Conservation (phyloP, 495 filamentous ascomycete genomes). For the Lepidopterella palustris region DNA sequence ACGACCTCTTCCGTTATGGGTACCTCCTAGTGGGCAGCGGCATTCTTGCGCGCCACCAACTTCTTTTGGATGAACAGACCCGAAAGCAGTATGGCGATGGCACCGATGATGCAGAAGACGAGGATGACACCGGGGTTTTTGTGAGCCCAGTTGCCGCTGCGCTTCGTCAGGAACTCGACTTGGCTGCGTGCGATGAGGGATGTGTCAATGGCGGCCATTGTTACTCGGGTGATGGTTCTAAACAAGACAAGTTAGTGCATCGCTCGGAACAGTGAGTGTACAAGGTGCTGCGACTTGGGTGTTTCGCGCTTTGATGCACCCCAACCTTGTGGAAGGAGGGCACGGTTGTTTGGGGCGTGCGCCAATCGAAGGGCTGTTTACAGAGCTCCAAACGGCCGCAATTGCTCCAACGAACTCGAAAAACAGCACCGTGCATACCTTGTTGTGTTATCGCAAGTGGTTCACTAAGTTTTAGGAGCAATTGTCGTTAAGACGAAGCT, state of each 20-base stretch:
- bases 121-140: conserved; percentile 48
- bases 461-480: background rate
- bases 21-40: conserved; percentile 17
- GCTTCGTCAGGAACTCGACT: conserved; percentile 32
- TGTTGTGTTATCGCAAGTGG: conserved; percentile 8
- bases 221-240: conserved; percentile 2
- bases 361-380: background rate
- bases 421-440: conserved; percentile 11
- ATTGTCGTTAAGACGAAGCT: conserved; percentile 13
- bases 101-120: conserved; percentile 49
- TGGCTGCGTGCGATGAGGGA: conserved; percentile 28
- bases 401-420: conserved; percentile 4
- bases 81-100: conserved; percentile 42
- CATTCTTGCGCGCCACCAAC: conserved; percentile 36
- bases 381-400: background rate
- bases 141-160: conserved; percentile 44
- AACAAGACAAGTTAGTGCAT: background rate
- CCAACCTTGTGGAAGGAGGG: background rate
- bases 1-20: background rate
- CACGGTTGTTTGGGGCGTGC: background rate
- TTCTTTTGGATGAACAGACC: conserved; percentile 43
- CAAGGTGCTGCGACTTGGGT: background rate
- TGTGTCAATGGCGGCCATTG: conserved; percentile 40
- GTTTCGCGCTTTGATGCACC: background rate
- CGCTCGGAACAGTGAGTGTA: background rate